phyloP scores from a whole-genome alignment of 176 grass and related monocot genomes.

The sorghum (Sorghum bicolor) region Sorghum_bicolor_NCBIv3 NC_012870.2:62831001-62831500 shows the following conservation, averaged over 20 bases:
- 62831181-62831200: neutral
- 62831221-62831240: neutral
- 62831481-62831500: constrained; percentile 27
- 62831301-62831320: constrained; percentile 99
- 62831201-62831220: neutral
- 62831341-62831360: constrained; percentile 86
- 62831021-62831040: constrained; percentile 84
- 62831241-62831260: neutral
- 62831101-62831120: neutral
- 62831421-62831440: neutral
- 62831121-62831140: neutral
- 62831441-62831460: neutral
- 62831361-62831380: constrained; percentile 93
- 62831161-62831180: neutral
- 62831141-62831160: neutral
- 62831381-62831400: constrained; percentile 60
- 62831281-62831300: constrained; percentile 54
- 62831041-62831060: constrained; percentile 69
- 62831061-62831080: neutral
- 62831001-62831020: constrained; percentile 81
- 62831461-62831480: neutral
- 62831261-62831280: neutral
- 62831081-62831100: neutral
- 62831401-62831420: neutral
- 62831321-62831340: constrained; percentile 77